Conservation (phyloP, 768 basidiomycete genomes). For the Tylopilus felleus region DNA sequence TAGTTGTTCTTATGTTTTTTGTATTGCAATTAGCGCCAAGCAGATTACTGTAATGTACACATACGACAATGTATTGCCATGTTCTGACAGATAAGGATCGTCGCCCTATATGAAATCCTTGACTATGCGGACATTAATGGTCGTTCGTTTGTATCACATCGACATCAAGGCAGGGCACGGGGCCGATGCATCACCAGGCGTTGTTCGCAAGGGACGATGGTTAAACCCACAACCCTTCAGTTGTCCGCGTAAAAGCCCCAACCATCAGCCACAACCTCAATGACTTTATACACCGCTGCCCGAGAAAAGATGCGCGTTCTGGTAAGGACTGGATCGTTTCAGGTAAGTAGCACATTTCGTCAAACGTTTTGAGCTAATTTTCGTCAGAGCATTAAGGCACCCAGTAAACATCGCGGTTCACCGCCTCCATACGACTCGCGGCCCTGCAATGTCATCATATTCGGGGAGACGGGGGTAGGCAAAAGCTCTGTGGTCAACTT, state of each 20-base stretch:
- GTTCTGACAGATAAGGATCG: conserved; percentile 1
- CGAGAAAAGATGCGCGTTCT: conserved; percentile 6
- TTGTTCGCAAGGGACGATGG: conserved; percentile 3
- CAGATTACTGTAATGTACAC: not conserved
- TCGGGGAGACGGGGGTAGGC: conserved; percentile 28
- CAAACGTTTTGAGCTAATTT: not conserved
- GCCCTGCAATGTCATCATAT: conserved; percentile 24
- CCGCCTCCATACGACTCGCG: conserved; percentile 18
- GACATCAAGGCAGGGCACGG: not conserved
- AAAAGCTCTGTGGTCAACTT: conserved; percentile 45
- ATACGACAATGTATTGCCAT: not conserved
- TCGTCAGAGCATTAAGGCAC: conserved; percentile 1
- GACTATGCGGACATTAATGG: conserved; percentile 9
- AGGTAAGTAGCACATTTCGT: conserved; percentile 7
- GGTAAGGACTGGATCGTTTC: not conserved
- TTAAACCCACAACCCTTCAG: conserved; percentile 14
- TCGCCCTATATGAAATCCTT: not conserved
- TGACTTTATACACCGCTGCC: conserved; percentile 2
- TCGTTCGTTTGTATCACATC: not conserved
- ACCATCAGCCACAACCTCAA: not conserved
- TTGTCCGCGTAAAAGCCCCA: not conserved
- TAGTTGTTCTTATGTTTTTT: conserved; percentile 3
- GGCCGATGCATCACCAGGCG: conserved; percentile 5
- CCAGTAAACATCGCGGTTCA: not conserved
- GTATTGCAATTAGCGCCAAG: conserved; percentile 1